Conservation (phyloP, 2,329 filamentous ascomycete species). For the Trichoderma lentiforme region DNA sequence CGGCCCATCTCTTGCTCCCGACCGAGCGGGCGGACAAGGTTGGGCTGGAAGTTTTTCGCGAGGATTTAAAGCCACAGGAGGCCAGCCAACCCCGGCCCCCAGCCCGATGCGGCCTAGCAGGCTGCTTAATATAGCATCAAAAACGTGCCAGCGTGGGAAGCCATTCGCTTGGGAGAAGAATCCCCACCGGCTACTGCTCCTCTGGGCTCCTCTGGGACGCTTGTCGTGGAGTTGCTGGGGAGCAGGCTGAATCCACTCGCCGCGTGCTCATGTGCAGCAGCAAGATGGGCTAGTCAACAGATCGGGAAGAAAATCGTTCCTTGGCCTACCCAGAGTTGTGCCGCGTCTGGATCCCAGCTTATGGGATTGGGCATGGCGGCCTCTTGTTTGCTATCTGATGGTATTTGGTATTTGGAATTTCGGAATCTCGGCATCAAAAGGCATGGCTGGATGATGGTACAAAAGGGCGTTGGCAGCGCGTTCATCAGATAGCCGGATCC, state of each 20-base stretch:
- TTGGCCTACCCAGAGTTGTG: background rate
- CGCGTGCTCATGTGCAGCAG: background rate
- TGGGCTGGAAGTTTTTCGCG: background rate
- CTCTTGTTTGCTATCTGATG: background rate
- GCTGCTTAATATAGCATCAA: conserved; percentile 12
- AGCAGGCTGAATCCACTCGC: background rate
- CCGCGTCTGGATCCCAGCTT: background rate
- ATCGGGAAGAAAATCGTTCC: conserved; percentile 8
- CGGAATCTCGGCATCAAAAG: background rate
- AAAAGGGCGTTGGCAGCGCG: background rate
- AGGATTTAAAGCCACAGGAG: background rate
- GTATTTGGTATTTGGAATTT: conserved; percentile 12
- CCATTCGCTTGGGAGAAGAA: background rate
- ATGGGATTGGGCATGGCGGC: background rate
- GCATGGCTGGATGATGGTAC: background rate
- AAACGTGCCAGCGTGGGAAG: background rate
- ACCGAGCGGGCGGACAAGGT: background rate
- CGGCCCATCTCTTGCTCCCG: conserved; percentile 14
- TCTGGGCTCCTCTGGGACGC: background rate
- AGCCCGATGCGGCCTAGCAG: conserved; percentile 1
- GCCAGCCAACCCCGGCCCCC: background rate
- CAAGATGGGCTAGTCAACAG: background rate
- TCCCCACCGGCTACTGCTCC: background rate
- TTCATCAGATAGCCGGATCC: background rate
- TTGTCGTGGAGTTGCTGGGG: background rate